Evolutionary conservation across 768 basidiomycete genomes (phyloP), one percentile per base, ranked within the genome.

Genomic region (Mycena indigotica): DNA sequence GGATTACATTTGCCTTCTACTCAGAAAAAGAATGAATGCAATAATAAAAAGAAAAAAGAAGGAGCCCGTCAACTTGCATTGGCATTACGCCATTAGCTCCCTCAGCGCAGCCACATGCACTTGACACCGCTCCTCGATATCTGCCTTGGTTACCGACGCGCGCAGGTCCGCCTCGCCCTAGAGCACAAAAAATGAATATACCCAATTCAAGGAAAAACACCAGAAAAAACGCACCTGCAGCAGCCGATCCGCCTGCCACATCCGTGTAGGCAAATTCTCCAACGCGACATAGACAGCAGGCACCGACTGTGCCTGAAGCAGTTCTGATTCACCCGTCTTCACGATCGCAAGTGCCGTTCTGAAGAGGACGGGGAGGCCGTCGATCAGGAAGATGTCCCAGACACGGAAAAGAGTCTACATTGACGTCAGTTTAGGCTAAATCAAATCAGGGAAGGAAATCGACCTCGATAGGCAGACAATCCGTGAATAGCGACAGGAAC

Each of bases 401-500:
- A 98, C 87, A 50, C 96, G 80, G 74, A 98, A 95, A 38, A 98
- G 77, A 0, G 95, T 98, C 93, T 95, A 52, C 3, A 46, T 53
- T 49, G 17, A 6, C 16, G 41, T 15, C 45, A 16, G 35, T 13
- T 45, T 38, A 66, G 50, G 28, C 60, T n/a, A 23, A 4, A 39
- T 44, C 21, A 46, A 25, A 26, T 19, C 10, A n/a, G 30, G 40
- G 51, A 55, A 17, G 23, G 5, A 3, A 50, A 69, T 80, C 28
- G 56, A 94, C 94, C 84, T 96, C 95, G 25, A 98, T 91, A 12
- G 96, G 96, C 6, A 98, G 75, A 68, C 95, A 96, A 64, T 97
- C 95, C 0, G 95, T 97, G 67, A 98, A 98, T 21, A 99, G 77
- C 3, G 93, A 95, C 24, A 99, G 76, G 73, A 98, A 97, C 97